These are phyloP conservation scores for Biscogniauxia mediterranea DNA, from an alignment of 2,329 filamentous ascomycete genomes.

Conservation along the genomic window DNA sequence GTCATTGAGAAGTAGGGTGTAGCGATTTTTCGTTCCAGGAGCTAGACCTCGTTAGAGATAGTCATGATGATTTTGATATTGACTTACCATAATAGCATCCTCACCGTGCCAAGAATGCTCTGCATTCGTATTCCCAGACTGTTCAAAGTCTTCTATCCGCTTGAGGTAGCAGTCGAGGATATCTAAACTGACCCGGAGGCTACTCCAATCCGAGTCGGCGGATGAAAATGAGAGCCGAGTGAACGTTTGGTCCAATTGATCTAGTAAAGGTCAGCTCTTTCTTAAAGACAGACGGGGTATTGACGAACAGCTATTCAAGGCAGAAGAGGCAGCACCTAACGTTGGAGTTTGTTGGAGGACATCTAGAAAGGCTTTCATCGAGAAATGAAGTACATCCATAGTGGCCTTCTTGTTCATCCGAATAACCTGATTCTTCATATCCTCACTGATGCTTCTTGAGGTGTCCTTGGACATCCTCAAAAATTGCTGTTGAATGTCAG, in stretches of 20 bases:
- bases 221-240: conserved; percentile 44
- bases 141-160: conserved; percentile 40
- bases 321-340: conserved; percentile 47
- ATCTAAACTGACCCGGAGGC: conserved; percentile 44
- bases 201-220: conserved; percentile 47
- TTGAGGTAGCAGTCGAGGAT: conserved; percentile 48
- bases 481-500: conserved; percentile 56
- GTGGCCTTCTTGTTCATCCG: conserved; percentile 51
- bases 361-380: conserved; percentile 48
- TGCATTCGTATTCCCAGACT: conserved; percentile 37
- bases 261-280: conserved; percentile 24
- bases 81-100: conserved; percentile 45
- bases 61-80: background rate
- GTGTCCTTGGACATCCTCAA: conserved; percentile 47
- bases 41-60: conserved; percentile 23
- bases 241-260: conserved; percentile 52
- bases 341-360: conserved; percentile 47
- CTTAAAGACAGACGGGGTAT: background rate
- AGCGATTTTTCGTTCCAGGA: conserved; percentile 50
- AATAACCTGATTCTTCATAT: conserved; percentile 49
- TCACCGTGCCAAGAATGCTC: conserved; percentile 40
- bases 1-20: conserved; percentile 48
- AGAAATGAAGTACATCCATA: conserved; percentile 51
- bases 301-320: conserved; percentile 43
- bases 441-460: conserved; percentile 35